Evolutionary conservation across 179 eudicot species (phyloP).

Genomic region (Sideroxylon spinosum): DNA sequence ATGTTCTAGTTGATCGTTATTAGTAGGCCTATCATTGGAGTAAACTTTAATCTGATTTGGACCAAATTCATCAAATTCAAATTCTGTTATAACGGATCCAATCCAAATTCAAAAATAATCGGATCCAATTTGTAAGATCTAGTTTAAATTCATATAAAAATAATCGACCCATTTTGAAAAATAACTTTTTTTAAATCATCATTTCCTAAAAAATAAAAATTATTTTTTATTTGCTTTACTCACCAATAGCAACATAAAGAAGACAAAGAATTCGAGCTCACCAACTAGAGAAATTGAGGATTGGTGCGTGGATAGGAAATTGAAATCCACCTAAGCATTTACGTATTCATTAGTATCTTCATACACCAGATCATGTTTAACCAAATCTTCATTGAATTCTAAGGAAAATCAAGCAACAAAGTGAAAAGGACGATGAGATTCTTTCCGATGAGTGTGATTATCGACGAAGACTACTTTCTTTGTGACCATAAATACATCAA

Average conservation of each 20-base stretch:
- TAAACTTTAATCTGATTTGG: no score
- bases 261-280: conserved; percentile 13
- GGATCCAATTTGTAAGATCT: no score
- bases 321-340: conserved; percentile 20
- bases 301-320: conserved; percentile 6
- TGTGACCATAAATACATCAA: conserved; percentile 45
- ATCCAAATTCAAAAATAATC: no score
- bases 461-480: conserved; percentile 47
- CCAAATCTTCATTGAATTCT: conserved; percentile 27
- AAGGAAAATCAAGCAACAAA: conserved; percentile 29
- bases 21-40: no score
- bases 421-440: conserved; percentile 45
- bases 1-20: no score
- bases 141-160: no score
- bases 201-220: no score
- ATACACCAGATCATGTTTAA: conserved; percentile 53
- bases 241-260: conserved; percentile 29
- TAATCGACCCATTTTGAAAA: no score
- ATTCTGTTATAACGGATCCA: no score
- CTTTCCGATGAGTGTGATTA: conserved; percentile 48
- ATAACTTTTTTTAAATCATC: no score
- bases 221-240: no score
- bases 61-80: no score
- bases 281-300: background rate
- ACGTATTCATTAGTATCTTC: conserved; percentile 54